These are phyloP conservation scores for Sequoia sempervirens DNA, from an alignment of 75 land plant genomes.

Conservation along the genomic window DNA sequence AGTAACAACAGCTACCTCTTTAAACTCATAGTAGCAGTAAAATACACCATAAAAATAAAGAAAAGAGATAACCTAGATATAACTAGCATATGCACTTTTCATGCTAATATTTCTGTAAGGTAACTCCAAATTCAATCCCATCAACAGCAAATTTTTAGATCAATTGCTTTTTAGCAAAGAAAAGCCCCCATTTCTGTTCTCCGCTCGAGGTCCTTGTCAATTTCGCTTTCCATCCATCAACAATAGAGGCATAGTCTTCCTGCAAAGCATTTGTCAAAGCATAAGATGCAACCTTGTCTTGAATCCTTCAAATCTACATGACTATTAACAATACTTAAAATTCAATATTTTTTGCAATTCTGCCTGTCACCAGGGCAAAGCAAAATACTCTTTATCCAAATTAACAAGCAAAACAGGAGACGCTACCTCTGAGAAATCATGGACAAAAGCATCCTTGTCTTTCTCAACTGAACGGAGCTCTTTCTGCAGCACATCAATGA, in stretches of 20 bases:
- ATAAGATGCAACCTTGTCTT: not conserved
- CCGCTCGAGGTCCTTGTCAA: constrained; percentile 58
- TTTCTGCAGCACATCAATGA: constrained; percentile 59
- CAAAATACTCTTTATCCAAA: not conserved
- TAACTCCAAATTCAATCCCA: not conserved
- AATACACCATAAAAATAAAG: too few species aligned
- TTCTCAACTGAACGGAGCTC: constrained; percentile 70
- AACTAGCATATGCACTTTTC: too few species aligned
- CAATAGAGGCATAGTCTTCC: constrained; percentile 86
- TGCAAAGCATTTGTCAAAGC: constrained; percentile 21
- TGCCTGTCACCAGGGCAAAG: not conserved
- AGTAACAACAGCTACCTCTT: too few species aligned
- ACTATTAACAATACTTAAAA: not conserved
- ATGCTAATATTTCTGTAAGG: not conserved
- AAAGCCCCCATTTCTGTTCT: constrained; percentile 96
- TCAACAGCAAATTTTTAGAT: not conserved
- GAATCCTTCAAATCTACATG: not conserved
- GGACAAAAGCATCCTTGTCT: constrained; percentile 59
- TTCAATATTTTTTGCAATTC: not conserved
- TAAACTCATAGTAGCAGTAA: too few species aligned
- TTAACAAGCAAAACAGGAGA: not conserved
- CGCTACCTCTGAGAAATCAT: constrained; percentile 77
- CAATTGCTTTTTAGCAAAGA: constrained; percentile 55
- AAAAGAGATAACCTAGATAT: too few species aligned
- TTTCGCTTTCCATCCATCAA: constrained; percentile 89